These are phyloP conservation scores for Aureobasidium sp. DNA, from an alignment of 2,329 filamentous ascomycete genomes.

Conservation along the genomic window DNA sequence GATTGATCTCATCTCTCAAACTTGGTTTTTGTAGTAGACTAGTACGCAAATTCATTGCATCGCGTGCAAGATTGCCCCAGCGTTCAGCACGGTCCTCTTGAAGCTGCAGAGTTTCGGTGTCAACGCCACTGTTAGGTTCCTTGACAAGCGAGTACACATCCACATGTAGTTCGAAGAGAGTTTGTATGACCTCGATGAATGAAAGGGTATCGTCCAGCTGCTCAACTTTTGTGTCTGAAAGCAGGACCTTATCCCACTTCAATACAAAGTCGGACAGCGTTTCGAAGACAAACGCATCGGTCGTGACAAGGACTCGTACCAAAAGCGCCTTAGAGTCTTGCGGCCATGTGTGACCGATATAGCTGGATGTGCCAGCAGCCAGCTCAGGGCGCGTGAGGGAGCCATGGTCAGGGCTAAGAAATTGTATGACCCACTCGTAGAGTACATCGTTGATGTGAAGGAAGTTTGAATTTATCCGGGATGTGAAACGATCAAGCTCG, in stretches of 20 bases:
- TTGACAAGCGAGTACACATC: slow-evolving; percentile 58
- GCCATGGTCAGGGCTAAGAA: slow-evolving; percentile 37
- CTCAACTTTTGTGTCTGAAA: not conserved
- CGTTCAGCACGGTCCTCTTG: slow-evolving; percentile 52
- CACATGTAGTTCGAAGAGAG: slow-evolving; percentile 58
- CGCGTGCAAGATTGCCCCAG: slow-evolving; percentile 52
- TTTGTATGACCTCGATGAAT: slow-evolving; percentile 47
- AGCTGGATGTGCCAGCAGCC: slow-evolving; percentile 34
- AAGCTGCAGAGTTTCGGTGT: slow-evolving; percentile 39
- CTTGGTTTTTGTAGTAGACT: slow-evolving; percentile 27
- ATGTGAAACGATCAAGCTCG: slow-evolving; percentile 33
- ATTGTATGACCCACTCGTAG: slow-evolving; percentile 44
- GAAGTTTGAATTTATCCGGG: slow-evolving; percentile 38
- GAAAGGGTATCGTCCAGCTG: slow-evolving; percentile 24
- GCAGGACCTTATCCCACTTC: slow-evolving; percentile 3
- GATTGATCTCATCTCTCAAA: slow-evolving; percentile 31
- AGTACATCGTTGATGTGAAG: slow-evolving; percentile 43
- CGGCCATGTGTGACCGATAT: slow-evolving; percentile 47
- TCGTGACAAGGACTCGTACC: slow-evolving; percentile 43
- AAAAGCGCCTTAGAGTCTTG: slow-evolving; percentile 47
- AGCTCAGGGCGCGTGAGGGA: slow-evolving; percentile 8
- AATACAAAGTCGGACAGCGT: slow-evolving; percentile 13
- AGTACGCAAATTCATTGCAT: slow-evolving; percentile 38
- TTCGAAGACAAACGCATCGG: slow-evolving; percentile 47
- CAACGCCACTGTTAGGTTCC: slow-evolving; percentile 49